phyloP scores from a whole-genome alignment of 345 rosid species.

The Salix purpurea region DNA sequence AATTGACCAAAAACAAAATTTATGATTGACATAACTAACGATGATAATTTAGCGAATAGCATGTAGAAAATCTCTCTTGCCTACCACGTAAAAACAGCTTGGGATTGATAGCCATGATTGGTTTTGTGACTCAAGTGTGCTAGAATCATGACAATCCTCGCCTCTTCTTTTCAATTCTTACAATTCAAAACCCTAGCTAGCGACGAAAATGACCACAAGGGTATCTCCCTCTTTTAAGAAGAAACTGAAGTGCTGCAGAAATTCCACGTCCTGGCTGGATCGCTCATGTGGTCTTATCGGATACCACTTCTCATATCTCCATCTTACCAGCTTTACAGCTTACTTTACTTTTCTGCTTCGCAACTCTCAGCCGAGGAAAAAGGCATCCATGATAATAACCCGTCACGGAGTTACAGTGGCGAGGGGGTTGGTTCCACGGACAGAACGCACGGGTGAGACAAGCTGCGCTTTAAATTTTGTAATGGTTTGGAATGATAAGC shows the following conservation, averaged over 20 bases:
- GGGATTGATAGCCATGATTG: neutral
- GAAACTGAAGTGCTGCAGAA: neutral
- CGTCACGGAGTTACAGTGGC: neutral
- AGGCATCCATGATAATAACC: neutral
- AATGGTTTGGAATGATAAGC: neutral
- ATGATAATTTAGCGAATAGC: neutral
- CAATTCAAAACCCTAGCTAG: constrained; percentile 4
- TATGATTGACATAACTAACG: neutral
- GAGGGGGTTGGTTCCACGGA: neutral
- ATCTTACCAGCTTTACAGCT: constrained; percentile 1
- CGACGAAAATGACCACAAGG: neutral
- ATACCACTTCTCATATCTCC: neutral
- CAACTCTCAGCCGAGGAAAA: neutral
- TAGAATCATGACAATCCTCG: neutral
- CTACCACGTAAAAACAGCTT: neutral
- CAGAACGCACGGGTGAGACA: neutral
- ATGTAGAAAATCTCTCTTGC: neutral
- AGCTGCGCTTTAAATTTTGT: neutral
- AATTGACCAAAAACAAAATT: no score
- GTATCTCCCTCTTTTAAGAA: constrained; percentile 2
- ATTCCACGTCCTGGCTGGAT: constrained; percentile 13
- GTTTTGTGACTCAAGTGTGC: neutral
- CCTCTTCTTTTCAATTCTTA: neutral
- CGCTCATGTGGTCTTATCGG: constrained; percentile 3
- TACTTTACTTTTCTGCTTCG: neutral